Base-by-base conservation (phyloP, 352 stramenopile genomes). In the Phytopythium ostracodes region DNA sequence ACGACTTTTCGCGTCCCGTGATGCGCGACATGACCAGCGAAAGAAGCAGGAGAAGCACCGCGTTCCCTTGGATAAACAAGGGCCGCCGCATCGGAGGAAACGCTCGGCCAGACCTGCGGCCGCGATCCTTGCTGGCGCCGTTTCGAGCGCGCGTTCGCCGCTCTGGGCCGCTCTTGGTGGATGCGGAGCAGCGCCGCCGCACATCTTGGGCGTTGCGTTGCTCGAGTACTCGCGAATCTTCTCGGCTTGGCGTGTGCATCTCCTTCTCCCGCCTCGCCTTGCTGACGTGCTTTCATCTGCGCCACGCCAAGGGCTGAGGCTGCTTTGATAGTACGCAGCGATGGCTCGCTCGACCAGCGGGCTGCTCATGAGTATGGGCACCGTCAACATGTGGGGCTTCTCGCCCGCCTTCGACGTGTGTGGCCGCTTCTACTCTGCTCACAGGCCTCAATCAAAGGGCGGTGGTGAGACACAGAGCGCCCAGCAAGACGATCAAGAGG, bases 381-480 rank as follows among this genome's bases (percentile, higher is more conserved):
- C 79, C 6, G 77, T 92, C 60, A 89, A 78, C 38, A 92, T 96
- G 79, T 97, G 87, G 87, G 87, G 87, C 22, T 91, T 95, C 65
- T 94, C 83, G 10, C 86, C 89, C 14, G 72, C 72, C 0, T 89
- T 92, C 49, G 86, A 96, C 49, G 60, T 92, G 57, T 78, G 68
- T 42, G 64, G 50, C 17, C 55, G 42, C 15, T 60, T 72, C 33
- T 59, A 72, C 27, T 46, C n/a, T 17, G 25, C 66, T 29, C 8
- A 64, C 15, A 22, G 15, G 6, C 20, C 35, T 3, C 17, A 35
- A 11, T 18, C 53, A 44, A 36, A 8, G n/a, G 11, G 44, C 47
- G 12, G 27, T 54, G 59, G 24, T 31, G 55, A 17, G 1, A 6
- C n/a, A n/a, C n/a, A n/a, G n/a, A n/a, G n/a, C n/a, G n/a, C 15